Evolutionary conservation across 164 flowering plant species (phyloP), one percentile per base, ranked within the genome.

Genomic region (Cinnamomum micranthum): DNA sequence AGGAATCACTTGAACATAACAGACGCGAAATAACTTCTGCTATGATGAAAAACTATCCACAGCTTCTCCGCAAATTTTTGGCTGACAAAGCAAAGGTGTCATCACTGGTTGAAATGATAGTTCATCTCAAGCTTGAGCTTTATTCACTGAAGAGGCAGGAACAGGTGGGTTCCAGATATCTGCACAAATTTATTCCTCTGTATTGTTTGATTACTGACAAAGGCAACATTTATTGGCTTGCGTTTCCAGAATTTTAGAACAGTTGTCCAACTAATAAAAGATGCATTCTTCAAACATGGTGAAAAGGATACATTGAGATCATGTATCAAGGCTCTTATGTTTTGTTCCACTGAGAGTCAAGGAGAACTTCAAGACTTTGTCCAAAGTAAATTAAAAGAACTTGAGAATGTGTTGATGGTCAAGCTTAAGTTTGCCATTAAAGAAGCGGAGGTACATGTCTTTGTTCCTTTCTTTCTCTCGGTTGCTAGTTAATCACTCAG

Each of bases 71-170:
- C 65, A 94, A 96, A 77, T 96, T 84, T 79, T 81, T 94, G 87
- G 87, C 93, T 79, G 98, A 96, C 80, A 91, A 92, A 79, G 87
- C 87, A 60, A 94, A 96, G 84, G 84, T 90, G 20, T 80, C 97
- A 33, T 78, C 89, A 47, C 76, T 96, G 65, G 82, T 90, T 74
- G 97, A 94, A 62, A 86, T 92, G 60, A 81, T 90, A 59, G 50
- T 86, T 75, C 82, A 88, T 78, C 83, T 91, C 87, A 89, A 94
- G 71, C 98, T 94, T 76, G 98, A 91, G 83, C 86, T 94, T 72
- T 96, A 91, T 83, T 94, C 97, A 41, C 74, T 92, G 73, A 96
- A 94, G 89, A 87, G 97, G 74, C 97, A 96, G 72, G 99, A 94
- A 73, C 93, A 92, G 92, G 99, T 94, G 52, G 50, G 80, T 75